Conservation (phyloP, 2,329 filamentous ascomycete species). For the Xylariaceae sp. region DNA sequence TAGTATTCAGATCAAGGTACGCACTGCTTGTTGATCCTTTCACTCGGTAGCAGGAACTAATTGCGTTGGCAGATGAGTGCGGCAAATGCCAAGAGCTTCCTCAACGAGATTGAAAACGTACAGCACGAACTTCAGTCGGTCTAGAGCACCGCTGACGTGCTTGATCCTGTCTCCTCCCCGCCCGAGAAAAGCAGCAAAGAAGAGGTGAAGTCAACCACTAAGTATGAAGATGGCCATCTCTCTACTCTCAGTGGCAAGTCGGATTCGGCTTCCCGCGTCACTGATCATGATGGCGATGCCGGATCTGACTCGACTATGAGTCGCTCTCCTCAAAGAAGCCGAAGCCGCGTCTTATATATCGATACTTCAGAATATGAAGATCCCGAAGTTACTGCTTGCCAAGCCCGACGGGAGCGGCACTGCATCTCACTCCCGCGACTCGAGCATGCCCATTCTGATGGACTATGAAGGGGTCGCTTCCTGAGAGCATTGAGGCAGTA, state of each 20-base stretch:
- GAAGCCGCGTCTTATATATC: neutral
- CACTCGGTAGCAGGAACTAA: neutral
- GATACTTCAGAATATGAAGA: neutral
- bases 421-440: constrained; percentile 12
- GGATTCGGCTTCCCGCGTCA: neutral
- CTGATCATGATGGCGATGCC: neutral
- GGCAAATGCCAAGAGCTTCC: constrained; percentile 48
- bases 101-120: constrained; percentile 45
- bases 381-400: neutral
- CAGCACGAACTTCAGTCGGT: constrained; percentile 45
- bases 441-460: constrained; percentile 1
- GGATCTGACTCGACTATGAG: neutral
- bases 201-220: neutral
- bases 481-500: neutral
- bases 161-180: constrained; percentile 5
- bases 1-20: constrained; percentile 57
- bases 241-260: neutral
- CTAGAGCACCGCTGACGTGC: constrained; percentile 24
- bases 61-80: constrained; percentile 43
- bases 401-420: constrained; percentile 15
- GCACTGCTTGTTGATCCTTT: constrained; percentile 19
- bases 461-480: constrained; percentile 4
- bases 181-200: neutral
- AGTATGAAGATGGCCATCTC: neutral
- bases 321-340: neutral